These are phyloP conservation scores for Tuber umbilicatum DNA, from an alignment of 495 filamentous ascomycete genomes.

Conservation along the genomic window DNA sequence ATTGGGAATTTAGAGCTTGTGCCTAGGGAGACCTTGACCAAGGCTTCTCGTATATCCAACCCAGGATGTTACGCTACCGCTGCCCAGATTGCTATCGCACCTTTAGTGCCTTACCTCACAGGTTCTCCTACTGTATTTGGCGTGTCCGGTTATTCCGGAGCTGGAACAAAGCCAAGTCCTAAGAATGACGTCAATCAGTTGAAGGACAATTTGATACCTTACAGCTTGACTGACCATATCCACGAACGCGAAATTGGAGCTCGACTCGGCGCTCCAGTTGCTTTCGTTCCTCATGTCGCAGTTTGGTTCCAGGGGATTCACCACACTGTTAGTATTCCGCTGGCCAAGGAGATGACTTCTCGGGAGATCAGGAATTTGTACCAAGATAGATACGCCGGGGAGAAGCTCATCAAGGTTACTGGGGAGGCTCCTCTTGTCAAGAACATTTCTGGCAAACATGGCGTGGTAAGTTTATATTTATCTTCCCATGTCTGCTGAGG, in stretches of 20 bases:
- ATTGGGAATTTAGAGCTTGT: conserved; percentile 56
- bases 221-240: conserved; percentile 90
- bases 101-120: conserved; percentile 68
- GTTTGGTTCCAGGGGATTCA: conserved; percentile 97
- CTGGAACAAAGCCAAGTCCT: conserved; percentile 87
- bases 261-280: conserved; percentile 69
- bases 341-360: conserved; percentile 73
- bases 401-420: conserved; percentile 84
- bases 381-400: conserved; percentile 91
- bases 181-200: conserved; percentile 93
- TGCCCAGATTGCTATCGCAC: conserved; percentile 85
- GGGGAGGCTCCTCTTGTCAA: conserved; percentile 87
- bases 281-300: conserved; percentile 92
- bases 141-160: conserved; percentile 91
- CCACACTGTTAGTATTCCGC: conserved; percentile 83
- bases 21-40: conserved; percentile 65
- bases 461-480: conserved; percentile 47
- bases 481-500: background rate
- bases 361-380: conserved; percentile 92
- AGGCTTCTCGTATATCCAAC: conserved; percentile 83
- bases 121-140: conserved; percentile 84
- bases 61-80: conserved; percentile 96
- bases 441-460: conserved; percentile 81
- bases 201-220: conserved; percentile 83
- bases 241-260: conserved; percentile 85